phyloP scores from a whole-genome alignment of 2,329 filamentous ascomycete species.

The Juglanconis oblonga region DNA sequence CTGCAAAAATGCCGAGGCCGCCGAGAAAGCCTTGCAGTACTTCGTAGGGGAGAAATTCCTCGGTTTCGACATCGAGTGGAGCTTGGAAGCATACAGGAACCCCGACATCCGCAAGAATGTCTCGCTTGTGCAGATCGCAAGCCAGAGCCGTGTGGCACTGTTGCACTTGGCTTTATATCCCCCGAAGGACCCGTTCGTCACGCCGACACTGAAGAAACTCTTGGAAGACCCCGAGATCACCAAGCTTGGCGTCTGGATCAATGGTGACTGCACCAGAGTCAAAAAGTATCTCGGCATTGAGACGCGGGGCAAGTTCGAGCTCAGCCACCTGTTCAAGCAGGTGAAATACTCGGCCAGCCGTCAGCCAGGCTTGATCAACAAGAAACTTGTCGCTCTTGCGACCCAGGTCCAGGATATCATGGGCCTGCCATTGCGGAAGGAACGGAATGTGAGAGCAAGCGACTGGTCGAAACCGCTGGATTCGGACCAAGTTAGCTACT shows the following conservation, averaged over 20 bases:
- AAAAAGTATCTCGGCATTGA: conserved; percentile 63
- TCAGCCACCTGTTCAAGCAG: conserved; percentile 78
- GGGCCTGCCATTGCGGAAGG: conserved; percentile 73
- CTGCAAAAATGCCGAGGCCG: conserved; percentile 64
- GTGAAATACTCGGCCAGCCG: conserved; percentile 61
- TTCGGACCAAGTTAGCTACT: conserved; percentile 66
- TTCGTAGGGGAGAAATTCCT: conserved; percentile 69
- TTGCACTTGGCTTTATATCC: conserved; percentile 74
- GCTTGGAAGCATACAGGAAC: conserved; percentile 43
- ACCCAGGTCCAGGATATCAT: conserved; percentile 69
- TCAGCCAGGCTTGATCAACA: conserved; percentile 60
- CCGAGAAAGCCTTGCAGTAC: conserved; percentile 63
- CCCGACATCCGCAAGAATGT: conserved; percentile 64
- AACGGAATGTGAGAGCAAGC: conserved; percentile 63
- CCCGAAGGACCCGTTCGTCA: conserved; percentile 56
- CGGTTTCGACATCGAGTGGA: conserved; percentile 93
- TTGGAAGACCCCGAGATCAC: conserved; percentile 67
- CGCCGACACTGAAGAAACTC: conserved; percentile 66
- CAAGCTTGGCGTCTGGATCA: conserved; percentile 77
- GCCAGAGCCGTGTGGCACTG: conserved; percentile 70
- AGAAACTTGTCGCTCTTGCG: conserved; percentile 62
- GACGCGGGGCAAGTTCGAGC: conserved; percentile 68
- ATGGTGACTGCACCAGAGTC: conserved; percentile 67
- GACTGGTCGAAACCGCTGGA: conserved; percentile 69
- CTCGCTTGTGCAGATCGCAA: conserved; percentile 80